Conservation (phyloP, 2,329 filamentous ascomycete species). For the Aspergillus japonicus region DNA sequence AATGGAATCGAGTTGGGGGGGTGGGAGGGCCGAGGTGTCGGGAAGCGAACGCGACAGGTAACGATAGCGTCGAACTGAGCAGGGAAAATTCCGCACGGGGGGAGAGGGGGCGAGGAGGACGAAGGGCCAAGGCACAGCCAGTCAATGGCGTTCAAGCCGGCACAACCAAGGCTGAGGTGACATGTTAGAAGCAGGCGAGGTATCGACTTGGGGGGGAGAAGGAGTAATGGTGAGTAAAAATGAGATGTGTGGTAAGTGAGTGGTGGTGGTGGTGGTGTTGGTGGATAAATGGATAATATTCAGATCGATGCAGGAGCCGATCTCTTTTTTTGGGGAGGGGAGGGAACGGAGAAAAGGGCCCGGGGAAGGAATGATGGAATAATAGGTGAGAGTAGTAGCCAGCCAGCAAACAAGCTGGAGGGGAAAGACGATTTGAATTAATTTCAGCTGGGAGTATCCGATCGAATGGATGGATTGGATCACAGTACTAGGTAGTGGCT, state of each 20-base stretch:
- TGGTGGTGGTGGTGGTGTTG: background rate
- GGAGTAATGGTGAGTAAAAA: too few relatives aligned
- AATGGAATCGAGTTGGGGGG: background rate
- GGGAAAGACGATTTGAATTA: background rate
- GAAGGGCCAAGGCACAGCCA: background rate
- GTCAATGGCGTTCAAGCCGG: slow-evolving; percentile 1
- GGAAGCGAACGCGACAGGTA: slow-evolving; percentile 4
- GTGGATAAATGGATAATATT: background rate
- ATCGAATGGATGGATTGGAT: background rate
- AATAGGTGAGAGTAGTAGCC: background rate
- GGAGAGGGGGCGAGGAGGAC: background rate
- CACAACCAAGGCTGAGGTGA: background rate
- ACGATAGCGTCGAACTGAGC: background rate
- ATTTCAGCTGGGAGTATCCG: background rate
- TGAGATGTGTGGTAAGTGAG: too few relatives aligned
- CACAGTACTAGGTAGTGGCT: background rate
- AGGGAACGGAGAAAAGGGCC: background rate
- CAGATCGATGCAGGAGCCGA: slow-evolving; percentile 9
- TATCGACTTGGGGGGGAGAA: background rate
- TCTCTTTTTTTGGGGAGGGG: background rate
- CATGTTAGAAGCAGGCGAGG: slow-evolving; percentile 5
- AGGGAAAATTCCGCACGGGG: slow-evolving; percentile 3
- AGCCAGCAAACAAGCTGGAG: background rate
- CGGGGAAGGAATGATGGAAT: background rate
- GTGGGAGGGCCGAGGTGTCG: background rate